Percentiles rank a stretch among this genome's conserved stretches.
phyloP scores from a whole-genome alignment of 2,329 filamentous ascomycete genomes.

The Fusarium equiseti region DNA sequence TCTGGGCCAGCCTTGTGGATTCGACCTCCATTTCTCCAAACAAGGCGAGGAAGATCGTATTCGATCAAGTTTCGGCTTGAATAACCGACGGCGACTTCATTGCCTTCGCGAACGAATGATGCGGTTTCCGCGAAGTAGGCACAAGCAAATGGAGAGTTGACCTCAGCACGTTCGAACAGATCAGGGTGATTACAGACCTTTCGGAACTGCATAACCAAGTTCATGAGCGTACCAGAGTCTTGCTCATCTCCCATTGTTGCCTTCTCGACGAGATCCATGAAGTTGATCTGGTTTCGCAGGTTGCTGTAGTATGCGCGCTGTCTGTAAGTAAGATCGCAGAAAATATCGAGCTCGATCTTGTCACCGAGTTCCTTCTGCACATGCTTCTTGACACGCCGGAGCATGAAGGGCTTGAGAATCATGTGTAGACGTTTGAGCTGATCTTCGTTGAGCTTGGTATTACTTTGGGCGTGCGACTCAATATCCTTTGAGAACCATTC shows the following conservation, averaged over 20 bases:
- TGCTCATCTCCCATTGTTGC: slow-evolving; percentile 93
- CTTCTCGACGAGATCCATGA: slow-evolving; percentile 98
- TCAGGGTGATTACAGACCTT: slow-evolving; percentile 99
- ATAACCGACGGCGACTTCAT: slow-evolving; percentile 82
- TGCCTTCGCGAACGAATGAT: slow-evolving; percentile 92
- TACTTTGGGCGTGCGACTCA: slow-evolving; percentile 97
- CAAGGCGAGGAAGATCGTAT: slow-evolving; percentile 81
- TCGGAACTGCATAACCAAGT: slow-evolving; percentile 99
- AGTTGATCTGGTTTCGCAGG: slow-evolving; percentile 95
- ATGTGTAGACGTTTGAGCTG: slow-evolving; percentile 97
- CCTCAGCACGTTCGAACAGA: slow-evolving; percentile 94
- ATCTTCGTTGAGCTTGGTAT: slow-evolving; percentile 99
- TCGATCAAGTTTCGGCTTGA: slow-evolving; percentile 89
- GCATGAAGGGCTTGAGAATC: slow-evolving; percentile 99
- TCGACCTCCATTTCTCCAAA: slow-evolving; percentile 86
- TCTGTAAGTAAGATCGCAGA: slow-evolving; percentile 95
- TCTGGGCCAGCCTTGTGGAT: slow-evolving; percentile 78
- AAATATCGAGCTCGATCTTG: slow-evolving; percentile 97
- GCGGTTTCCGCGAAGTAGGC: slow-evolving; percentile 94
- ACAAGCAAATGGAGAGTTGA: slow-evolving; percentile 84
- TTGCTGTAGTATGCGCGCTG: slow-evolving; percentile 94
- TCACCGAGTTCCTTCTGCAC: slow-evolving; percentile 98
- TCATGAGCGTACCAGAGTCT: slow-evolving; percentile 97
- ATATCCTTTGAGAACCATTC: slow-evolving; percentile 97
- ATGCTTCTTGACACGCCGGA: slow-evolving; percentile 99